phyloP scores from a whole-genome alignment of 2,329 filamentous ascomycete species.

The Aspergillus unguis region DNA sequence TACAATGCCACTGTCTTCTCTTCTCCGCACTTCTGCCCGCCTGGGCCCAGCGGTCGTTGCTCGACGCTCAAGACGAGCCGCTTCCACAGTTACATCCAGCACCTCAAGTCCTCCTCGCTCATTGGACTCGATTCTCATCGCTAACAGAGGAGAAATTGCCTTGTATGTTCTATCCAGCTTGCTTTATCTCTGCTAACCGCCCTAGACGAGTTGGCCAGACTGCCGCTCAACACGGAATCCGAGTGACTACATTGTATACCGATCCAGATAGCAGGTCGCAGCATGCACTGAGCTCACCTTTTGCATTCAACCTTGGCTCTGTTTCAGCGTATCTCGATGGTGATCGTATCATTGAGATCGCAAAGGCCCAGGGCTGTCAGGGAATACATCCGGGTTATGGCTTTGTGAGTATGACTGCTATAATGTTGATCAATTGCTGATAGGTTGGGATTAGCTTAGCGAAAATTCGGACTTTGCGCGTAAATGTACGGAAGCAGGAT shows the following conservation, averaged over 20 bases:
- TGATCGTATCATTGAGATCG: constrained; percentile 83
- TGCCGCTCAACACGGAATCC: constrained; percentile 81
- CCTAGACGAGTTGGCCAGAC: constrained; percentile 76
- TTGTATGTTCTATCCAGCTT: constrained; percentile 47
- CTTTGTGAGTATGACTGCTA: constrained; percentile 51
- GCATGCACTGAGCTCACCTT: constrained; percentile 80
- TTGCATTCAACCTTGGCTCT: constrained; percentile 77
- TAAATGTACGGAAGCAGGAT: constrained; percentile 81
- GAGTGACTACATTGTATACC: constrained; percentile 91
- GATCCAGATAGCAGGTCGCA: constrained; percentile 83
- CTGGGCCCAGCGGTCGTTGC: constrained; percentile 27
- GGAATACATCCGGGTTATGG: constrained; percentile 96
- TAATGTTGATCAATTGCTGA: constrained; percentile 2
- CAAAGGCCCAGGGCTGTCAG: constrained; percentile 79
- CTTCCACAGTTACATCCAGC: constrained; percentile 28
- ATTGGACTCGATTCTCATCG: constrained; percentile 82
- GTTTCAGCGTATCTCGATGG: constrained; percentile 89
- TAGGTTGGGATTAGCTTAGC: constrained; percentile 54
- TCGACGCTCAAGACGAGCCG: constrained; percentile 29
- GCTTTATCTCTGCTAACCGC: constrained; percentile 12
- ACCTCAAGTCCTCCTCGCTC: constrained; percentile 31
- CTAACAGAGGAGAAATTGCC: constrained; percentile 95
- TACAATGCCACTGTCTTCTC: constrained; percentile 36
- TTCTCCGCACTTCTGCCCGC: constrained; percentile 41
- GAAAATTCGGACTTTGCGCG: constrained; percentile 90